Evolutionary conservation across 768 basidiomycete genomes (phyloP).

Genomic region (Mycena polygramma): DNA sequence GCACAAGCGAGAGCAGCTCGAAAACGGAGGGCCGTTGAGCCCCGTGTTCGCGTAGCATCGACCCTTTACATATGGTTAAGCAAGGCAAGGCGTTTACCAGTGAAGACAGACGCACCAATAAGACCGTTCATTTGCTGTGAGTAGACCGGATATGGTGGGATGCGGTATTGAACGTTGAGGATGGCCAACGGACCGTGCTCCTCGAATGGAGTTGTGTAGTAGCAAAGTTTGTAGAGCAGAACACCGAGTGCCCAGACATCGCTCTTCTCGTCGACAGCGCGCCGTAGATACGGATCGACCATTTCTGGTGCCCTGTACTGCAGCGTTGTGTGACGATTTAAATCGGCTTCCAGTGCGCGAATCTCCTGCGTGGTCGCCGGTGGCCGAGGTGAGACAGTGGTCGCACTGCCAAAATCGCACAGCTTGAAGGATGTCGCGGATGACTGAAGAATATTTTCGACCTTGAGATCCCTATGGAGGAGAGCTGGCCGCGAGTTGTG

Average conservation of each 20-base stretch:
- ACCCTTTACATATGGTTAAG: constrained; percentile 62
- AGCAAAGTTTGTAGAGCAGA: constrained; percentile 97
- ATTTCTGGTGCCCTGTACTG: constrained; percentile 99
- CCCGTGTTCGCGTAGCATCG: constrained; percentile 95
- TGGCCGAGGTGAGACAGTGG: constrained; percentile 74
- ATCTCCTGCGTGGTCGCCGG: constrained; percentile 89
- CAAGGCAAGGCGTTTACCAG: background rate
- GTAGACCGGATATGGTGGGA: constrained; percentile 90
- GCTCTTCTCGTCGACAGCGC: constrained; percentile 92
- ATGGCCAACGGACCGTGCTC: constrained; percentile 98
- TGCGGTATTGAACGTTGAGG: constrained; percentile 94
- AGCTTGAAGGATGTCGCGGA: constrained; percentile 90
- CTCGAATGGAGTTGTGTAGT: constrained; percentile 99
- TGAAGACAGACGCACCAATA: constrained; percentile 70
- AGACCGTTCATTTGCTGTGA: constrained; percentile 85
- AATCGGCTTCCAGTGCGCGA: constrained; percentile 87
- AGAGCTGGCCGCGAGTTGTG: constrained; percentile 92
- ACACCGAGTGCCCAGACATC: constrained; percentile 99
- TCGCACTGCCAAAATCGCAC: constrained; percentile 97
- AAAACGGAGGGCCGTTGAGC: constrained; percentile 89
- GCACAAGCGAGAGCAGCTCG: constrained; percentile 86
- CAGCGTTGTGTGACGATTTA: constrained; percentile 95
- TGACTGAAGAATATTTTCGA: constrained; percentile 97
- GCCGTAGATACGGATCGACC: constrained; percentile 89
- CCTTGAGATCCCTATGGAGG: constrained; percentile 97